Percentiles rank a stretch among this genome's conserved stretches.
Conservation (phyloP, 2,329 filamentous ascomycete genomes). For the Aspergillus udagawae region DNA sequence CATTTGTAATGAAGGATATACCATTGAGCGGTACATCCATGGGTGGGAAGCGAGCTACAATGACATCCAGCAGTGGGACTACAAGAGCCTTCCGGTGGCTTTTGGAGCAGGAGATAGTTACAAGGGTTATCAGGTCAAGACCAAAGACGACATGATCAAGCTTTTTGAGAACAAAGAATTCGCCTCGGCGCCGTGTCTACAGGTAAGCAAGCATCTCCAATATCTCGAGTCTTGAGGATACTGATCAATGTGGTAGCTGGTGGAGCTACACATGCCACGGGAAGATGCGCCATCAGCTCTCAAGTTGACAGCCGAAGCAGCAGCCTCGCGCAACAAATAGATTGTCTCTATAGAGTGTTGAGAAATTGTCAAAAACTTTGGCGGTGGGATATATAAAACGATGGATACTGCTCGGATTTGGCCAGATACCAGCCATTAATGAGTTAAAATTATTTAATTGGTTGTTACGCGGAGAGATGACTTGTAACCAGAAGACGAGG, state of each 20-base stretch:
- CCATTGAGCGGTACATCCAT: conserved; percentile 85
- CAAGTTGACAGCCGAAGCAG: conserved; percentile 66
- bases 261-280: conserved; percentile 77
- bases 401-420: neutral
- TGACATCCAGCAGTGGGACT: conserved; percentile 72
- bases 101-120: conserved; percentile 62
- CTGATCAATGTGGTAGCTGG: conserved; percentile 56
- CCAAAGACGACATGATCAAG: conserved; percentile 62
- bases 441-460: neutral
- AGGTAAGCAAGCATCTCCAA: conserved; percentile 26
- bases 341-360: neutral
- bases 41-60: conserved; percentile 78
- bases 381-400: neutral
- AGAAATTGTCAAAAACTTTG: neutral
- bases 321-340: conserved; percentile 60
- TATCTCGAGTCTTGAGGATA: conserved; percentile 1
- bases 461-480: neutral
- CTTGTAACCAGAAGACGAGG: neutral
- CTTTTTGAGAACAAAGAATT: conserved; percentile 65
- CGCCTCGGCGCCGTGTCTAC: conserved; percentile 46
- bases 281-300: conserved; percentile 71
- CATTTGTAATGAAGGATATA: conserved; percentile 84
- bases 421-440: neutral
- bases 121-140: conserved; percentile 65
- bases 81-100: conserved; percentile 61